Percentiles rank a stretch among this genome's conserved stretches.
phyloP scores from a whole-genome alignment of 139 green algal genomes.

The Micractinium sp. region DNA sequence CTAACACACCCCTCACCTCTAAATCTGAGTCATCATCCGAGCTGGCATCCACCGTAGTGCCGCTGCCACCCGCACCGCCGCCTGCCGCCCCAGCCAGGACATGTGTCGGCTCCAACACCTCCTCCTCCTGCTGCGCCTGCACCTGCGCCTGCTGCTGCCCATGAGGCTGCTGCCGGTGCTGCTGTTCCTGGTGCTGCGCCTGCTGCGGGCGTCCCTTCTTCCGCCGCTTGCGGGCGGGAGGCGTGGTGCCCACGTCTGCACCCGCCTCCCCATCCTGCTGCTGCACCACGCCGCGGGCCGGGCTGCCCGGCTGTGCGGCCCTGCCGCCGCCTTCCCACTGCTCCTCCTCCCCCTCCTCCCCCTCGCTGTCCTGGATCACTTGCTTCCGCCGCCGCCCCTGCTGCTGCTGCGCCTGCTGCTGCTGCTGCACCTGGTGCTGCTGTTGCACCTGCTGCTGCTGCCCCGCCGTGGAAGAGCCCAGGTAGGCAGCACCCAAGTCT shows the following conservation, averaged over 20 bases:
- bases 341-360: not conserved
- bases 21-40: not conserved
- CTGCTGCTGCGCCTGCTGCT: not conserved
- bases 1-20: not conserved
- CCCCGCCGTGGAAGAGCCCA: not conserved
- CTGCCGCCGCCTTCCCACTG: not conserved
- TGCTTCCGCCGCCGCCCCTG: not conserved
- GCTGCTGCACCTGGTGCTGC: too few species aligned
- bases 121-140: not conserved
- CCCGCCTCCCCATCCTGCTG: not conserved
- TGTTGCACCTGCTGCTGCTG: too few species aligned
- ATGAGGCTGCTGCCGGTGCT: conserved; percentile 2
- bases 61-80: not conserved
- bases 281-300: not conserved
- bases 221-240: not conserved
- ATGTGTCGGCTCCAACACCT: not conserved
- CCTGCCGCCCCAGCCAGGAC: not conserved
- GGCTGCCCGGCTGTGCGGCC: not conserved
- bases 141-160: not conserved
- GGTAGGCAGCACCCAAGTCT: not conserved
- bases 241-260: not conserved
- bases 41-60: not conserved
- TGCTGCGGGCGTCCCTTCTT: not conserved
- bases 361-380: not conserved
- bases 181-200: not conserved